Percentiles rank a stretch among this genome's conserved stretches.
phyloP scores from a whole-genome alignment of 257 asterid species.

The Nicotiana attenuata region DNA sequence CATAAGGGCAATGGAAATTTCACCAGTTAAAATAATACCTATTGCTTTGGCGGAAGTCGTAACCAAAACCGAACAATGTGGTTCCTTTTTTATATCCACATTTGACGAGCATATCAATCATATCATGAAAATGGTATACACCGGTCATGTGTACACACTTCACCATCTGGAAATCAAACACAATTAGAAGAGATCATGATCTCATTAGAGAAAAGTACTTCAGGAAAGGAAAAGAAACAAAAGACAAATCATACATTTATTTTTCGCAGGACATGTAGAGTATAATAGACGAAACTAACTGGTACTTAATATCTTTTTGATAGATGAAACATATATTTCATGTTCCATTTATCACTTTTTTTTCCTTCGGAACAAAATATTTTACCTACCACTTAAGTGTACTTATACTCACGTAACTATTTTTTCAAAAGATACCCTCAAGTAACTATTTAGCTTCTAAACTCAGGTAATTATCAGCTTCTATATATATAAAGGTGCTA shows the following conservation, averaged over 20 bases:
- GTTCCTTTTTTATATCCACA: conserved; percentile 90
- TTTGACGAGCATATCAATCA: conserved; percentile 93
- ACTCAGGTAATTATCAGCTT: background rate
- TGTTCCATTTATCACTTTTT: background rate
- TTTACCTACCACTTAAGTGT: background rate
- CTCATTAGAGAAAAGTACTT: background rate
- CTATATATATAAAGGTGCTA: background rate
- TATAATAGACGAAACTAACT: background rate
- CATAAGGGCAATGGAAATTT: conserved; percentile 4
- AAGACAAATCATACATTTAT: background rate
- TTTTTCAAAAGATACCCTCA: background rate
- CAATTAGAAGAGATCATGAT: conserved; percentile 14
- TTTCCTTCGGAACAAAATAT: background rate
- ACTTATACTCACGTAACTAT: background rate
- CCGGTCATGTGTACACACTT: conserved; percentile 57
- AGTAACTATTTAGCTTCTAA: background rate
- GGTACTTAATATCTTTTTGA: background rate
- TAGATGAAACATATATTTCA: background rate
- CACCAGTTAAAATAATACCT: conserved; percentile 43
- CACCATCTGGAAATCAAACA: conserved; percentile 50
- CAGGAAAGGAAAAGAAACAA: background rate
- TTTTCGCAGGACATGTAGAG: background rate
- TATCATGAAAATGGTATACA: conserved; percentile 83
- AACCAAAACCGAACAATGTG: conserved; percentile 91
- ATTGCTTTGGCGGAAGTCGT: conserved; percentile 93